Base-by-base conservation (phyloP, 768 basidiomycete genomes). In the Lyophyllum shimeji region DNA sequence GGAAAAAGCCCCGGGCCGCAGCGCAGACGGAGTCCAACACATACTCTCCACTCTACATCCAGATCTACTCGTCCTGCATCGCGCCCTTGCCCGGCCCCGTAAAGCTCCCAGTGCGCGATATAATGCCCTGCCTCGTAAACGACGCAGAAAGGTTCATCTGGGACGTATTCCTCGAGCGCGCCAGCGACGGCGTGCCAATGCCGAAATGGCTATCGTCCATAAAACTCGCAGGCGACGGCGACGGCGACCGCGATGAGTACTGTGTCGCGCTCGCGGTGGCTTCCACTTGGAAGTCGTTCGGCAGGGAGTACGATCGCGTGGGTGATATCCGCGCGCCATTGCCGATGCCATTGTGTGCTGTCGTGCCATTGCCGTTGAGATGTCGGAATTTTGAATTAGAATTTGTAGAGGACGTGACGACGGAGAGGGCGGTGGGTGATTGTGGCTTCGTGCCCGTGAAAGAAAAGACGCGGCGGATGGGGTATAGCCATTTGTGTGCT, bases 151-250 rank as follows among this genome's bases (percentile, higher is more conserved):
- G 65, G 65, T 80, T 89, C 67, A 84, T 78, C 68, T 84, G 81
- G 3, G 87, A 89, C 7, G 78, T 76, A 59, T 88, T 90, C 60
- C 85, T 75, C 60, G 88, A 90, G 15, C 88, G 81, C 47, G 82
- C 73, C 24, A 81, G 81, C 67, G 50, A 55, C 11, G 60, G 18
- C 11, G 21, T 74, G 73, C 55, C 73, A 64, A 66, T 71, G 65
- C 60, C 55, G 61, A 57, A 57, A n/a, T 53, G 57, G n/a, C 61
- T 67, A 47, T 71, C 72, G 40, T 80, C 78, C 17, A 76, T 59
- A 40, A 75, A 73, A 12, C n/a, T n/a, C n/a, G 67, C 65, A 8
- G 78, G 76, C 1, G 74, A 70, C 3, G 82, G 80, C 1, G 83
- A 83, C 13, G 82, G 72, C 1, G 78, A 76, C 20, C 82, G 77